Evolutionary conservation across 2,329 filamentous ascomycete species (phyloP), one percentile per base, ranked within the genome.

Genomic region (Parastagonospora nodorum): DNA sequence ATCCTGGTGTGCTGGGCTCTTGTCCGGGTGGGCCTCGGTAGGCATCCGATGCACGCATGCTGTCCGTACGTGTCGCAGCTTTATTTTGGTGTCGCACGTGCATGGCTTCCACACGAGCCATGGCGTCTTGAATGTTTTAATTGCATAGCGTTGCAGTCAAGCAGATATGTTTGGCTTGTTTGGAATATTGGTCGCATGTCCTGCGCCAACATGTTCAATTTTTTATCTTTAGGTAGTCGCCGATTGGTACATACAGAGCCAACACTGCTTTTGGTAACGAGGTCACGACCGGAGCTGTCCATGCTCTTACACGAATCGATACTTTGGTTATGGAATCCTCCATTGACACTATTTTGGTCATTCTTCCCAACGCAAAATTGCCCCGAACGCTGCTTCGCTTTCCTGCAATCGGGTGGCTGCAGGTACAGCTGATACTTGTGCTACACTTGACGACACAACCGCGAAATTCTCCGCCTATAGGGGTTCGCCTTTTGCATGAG

Each of bases 1-100:
- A 51, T 60, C 57, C 50, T 43, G 47, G 46, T 60, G 64, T 56
- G 67, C 57, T 62, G 55, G 53, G 54, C 44, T 59, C 33, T 55
- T 60, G 54, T 60, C 66, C 53, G 56, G 53, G 57, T 50, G 47
- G 45, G 45, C 19, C 49, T 30, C 50, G 56, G 56, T 53, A 39
- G 19, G 37, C 37, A 27, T 24, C 37, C 37, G 8, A 16, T 12
- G 7, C 27, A n/a, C 19, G 41, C 38, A 42, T 36, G 54, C 24
- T 48, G 49, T 54, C 48, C 35, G 40, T 39, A 35, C 43, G 50
- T 43, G 42, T 55, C 53, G 44, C 36, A n/a, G 36, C 55, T 58
- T 46, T 42, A 50, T 50, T 47, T 55, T 47, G 59, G 55, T 50
- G 52, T 66, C 48, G 42, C 46, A 53, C 45, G 49, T 61, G 53